Conservation (phyloP, 768 basidiomycete genomes). For the Naganishia randhawae region DNA sequence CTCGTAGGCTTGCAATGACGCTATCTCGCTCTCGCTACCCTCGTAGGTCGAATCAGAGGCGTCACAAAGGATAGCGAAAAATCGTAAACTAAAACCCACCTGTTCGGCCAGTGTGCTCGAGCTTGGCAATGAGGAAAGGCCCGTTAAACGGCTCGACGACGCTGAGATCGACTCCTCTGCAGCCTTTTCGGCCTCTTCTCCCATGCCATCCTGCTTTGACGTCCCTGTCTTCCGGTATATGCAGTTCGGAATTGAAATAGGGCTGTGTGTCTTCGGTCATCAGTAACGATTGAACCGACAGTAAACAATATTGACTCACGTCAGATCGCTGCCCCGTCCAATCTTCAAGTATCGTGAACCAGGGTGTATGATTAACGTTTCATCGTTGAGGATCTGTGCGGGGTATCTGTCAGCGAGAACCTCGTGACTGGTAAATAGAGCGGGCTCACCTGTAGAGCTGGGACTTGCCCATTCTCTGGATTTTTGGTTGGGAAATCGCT, state of each 20-base stretch:
- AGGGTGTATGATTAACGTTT: constrained; percentile 51
- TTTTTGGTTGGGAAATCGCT: background rate
- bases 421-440: background rate
- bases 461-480: constrained; percentile 9
- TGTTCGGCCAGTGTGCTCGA: constrained; percentile 38
- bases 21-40: background rate
- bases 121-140: constrained; percentile 67
- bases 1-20: constrained; percentile 11
- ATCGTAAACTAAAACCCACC: constrained; percentile 1
- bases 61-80: background rate
- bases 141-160: constrained; percentile 29
- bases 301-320: constrained; percentile 5
- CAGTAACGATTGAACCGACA: background rate
- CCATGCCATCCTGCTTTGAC: constrained; percentile 17
- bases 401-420: background rate
- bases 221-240: constrained; percentile 43
- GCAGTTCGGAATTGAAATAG: constrained; percentile 46
- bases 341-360: constrained; percentile 51
- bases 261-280: constrained; percentile 18
- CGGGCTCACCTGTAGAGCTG: background rate
- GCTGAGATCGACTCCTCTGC: constrained; percentile 20
- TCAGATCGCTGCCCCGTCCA: constrained; percentile 49
- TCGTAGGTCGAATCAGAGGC: background rate
- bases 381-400: constrained; percentile 3
- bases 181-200: constrained; percentile 26